phyloP scores from a whole-genome alignment of 257 asterid genomes.

The Hygrophila difformis region DNA sequence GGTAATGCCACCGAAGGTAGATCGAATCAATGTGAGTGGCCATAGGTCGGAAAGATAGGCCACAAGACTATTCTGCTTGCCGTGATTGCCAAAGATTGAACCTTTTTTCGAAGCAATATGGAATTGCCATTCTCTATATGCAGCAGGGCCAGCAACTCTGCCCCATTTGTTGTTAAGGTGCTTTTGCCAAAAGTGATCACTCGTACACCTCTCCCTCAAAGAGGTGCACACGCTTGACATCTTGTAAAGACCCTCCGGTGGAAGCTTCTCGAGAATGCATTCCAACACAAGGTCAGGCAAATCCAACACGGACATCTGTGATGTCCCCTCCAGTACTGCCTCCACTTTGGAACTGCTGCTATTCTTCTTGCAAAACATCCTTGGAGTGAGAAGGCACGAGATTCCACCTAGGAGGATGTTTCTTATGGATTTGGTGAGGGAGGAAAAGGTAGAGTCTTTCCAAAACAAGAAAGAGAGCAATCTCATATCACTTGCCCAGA shows the following conservation, averaged over 20 bases:
- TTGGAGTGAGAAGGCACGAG: slow-evolving; percentile 14
- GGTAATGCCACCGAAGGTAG: slow-evolving; percentile 21
- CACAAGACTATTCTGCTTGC: slow-evolving; percentile 31
- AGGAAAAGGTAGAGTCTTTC: slow-evolving; percentile 33
- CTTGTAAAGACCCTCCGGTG: slow-evolving; percentile 59
- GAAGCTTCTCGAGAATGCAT: slow-evolving; percentile 71
- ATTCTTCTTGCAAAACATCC: slow-evolving; percentile 31
- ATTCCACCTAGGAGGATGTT: slow-evolving; percentile 17
- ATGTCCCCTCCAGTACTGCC: slow-evolving; percentile 14
- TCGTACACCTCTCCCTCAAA: slow-evolving; percentile 44
- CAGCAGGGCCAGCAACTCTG: slow-evolving; percentile 43
- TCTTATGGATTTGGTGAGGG: slow-evolving; percentile 25
- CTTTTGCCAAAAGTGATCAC: slow-evolving; percentile 66
- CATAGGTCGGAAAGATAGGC: slow-evolving; percentile 33
- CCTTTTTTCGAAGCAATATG: slow-evolving; percentile 40
- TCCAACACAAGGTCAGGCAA: slow-evolving; percentile 81
- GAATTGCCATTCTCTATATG: slow-evolving; percentile 46
- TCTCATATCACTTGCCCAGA: slow-evolving; percentile 62
- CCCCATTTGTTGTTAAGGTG: slow-evolving; percentile 70
- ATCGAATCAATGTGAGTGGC: slow-evolving; percentile 42
- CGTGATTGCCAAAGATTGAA: slow-evolving; percentile 35
- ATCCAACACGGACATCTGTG: slow-evolving; percentile 41
- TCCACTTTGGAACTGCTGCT: slow-evolving; percentile 17
- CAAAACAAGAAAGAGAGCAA: slow-evolving; percentile 44
- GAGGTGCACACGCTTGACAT: slow-evolving; percentile 60